These are phyloP conservation scores for Cudoniella acicularis DNA, from an alignment of 495 filamentous ascomycete species.

Conservation along the genomic window DNA sequence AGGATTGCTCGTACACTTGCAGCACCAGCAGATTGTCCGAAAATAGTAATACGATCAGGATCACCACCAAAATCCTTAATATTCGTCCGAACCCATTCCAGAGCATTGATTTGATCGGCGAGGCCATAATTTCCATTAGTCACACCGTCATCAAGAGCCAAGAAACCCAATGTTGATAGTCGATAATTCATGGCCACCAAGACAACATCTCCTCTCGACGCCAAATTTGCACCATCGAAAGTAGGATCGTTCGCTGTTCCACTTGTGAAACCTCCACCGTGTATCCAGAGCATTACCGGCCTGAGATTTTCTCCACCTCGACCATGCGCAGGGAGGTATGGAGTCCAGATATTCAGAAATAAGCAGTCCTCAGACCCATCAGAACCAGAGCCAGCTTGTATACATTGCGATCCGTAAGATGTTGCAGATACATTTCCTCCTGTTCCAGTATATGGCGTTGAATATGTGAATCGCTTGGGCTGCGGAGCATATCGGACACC, in stretches of 20 bases:
- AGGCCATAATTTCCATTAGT: constrained; percentile 49
- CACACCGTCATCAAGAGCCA: constrained; percentile 35
- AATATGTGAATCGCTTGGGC: constrained; percentile 34
- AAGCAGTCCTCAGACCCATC: constrained; percentile 45
- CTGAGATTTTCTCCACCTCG: constrained; percentile 27
- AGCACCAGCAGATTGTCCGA: constrained; percentile 58
- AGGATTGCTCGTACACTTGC: constrained; percentile 49
- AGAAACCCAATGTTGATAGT: constrained; percentile 31
- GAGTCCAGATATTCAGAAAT: constrained; percentile 44
- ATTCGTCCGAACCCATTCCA: constrained; percentile 46
- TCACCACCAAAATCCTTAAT: constrained; percentile 40
- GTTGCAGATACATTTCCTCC: constrained; percentile 22
- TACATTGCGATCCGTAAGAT: constrained; percentile 32
- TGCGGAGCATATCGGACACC: constrained; percentile 38
- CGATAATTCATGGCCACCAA: constrained; percentile 38
- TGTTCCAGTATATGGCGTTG: constrained; percentile 12
- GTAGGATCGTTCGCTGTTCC: constrained; percentile 28
- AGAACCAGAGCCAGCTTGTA: constrained; percentile 32
- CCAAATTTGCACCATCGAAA: constrained; percentile 44
- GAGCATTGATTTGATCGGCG: constrained; percentile 44
- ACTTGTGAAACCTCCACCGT: constrained; percentile 28
- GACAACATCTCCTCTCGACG: constrained; percentile 42
- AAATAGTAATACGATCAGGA: constrained; percentile 37
- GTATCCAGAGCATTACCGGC: constrained; percentile 45
- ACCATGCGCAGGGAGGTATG: constrained; percentile 39